Evolutionary conservation across 306 rosid genomes (phyloP), one percentile per base, ranked within the genome.

Genomic region (Inga laurina): DNA sequence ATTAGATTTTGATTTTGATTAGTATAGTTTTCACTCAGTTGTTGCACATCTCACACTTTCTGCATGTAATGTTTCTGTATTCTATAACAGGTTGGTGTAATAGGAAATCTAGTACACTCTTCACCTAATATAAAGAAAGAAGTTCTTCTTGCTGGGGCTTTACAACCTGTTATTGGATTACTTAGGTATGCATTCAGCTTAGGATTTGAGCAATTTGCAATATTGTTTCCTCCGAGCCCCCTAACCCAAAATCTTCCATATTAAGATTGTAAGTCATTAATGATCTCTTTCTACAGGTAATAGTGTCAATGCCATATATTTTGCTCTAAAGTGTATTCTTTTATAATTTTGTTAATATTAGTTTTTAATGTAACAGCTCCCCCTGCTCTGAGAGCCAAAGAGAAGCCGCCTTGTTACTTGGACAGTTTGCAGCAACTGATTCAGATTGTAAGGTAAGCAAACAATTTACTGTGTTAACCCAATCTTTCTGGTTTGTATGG

Each of bases 401-500:
- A 82, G 99, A 96, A 83, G 99, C 99, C 32, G 99, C 99, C 75
- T 87, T 96, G 90, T 90, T 96, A 83, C 97, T 96, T 85, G 99
- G 99, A 71, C 99, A 96, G 84, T 96, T 96, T 81, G 99, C 99
- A 32, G 98, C 99, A 49, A 96, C 99, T 48, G 99, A 96, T 90
- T 96, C 98, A 44, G 99, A 94, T 82, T 94, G 99, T 85, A 96
- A 96, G 97, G 99, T 94, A 84, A 78, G 82, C 64, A 37, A 57
- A 21, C 67, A 30, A 79, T 82, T 71, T 8, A 39, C 13, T 49
- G 19, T 54, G 66, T 45, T 24, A 43, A 78, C 78, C 79, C n/a
- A 65, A 30, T 41, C 52, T 77, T 84, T 22, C 49, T 73, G 16
- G 43, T 21, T 79, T 22, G 85, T 76, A 51, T 35, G 8, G 37